Base-by-base conservation (phyloP, 108 stramenopile species). In the Schizochytrium sp. region DNA sequence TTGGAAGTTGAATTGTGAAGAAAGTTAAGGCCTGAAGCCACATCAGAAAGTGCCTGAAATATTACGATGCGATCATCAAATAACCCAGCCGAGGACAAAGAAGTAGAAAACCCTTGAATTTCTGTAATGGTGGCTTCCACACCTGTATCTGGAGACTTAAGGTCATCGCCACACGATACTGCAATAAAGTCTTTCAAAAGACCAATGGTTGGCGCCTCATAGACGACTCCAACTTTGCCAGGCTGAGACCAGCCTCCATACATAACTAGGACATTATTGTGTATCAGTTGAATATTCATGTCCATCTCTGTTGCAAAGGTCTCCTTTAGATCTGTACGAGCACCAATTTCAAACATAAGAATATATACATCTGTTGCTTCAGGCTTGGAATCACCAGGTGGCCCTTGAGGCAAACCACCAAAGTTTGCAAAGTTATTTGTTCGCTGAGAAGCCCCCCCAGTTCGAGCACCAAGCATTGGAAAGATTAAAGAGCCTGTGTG, bases 271-370 rank as follows among this genome's bases (percentile, higher is more conserved):
- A 83, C 8, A 40, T 83, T 83, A n/a, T 55, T 49, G 3, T 83
- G 76, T 38, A 53, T 55, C 0, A 83, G 45, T 2, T 49, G 47
- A n/a, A 83, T 5, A n/a, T 53, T 47, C 0, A 5, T 40, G 47
- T 83, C 76, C 76, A 83, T 83, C 47, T 83, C 76, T 17, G 15
- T 55, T 8, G 28, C 76, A 83, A 83, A 83, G 0, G 13, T 50
- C 53, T 83, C 40, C 76, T 10, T 83, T 42, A 83, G 76, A 28
- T 83, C 76, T 10, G 76, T 55, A 38, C 53, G 47, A 8, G 50
- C 76, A 8, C 50, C 76, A 28, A 83, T 2, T 38, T 83, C 76
- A 28, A 40, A 69, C 0, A 13, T 0, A 2, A 69, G 64, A 38
- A 69, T 44, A 15, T 69, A 7, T 1, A 69, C 64, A 7, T 69